phyloP scores from a whole-genome alignment of 2,329 filamentous ascomycete species.

The Penicillium sp. region DNA sequence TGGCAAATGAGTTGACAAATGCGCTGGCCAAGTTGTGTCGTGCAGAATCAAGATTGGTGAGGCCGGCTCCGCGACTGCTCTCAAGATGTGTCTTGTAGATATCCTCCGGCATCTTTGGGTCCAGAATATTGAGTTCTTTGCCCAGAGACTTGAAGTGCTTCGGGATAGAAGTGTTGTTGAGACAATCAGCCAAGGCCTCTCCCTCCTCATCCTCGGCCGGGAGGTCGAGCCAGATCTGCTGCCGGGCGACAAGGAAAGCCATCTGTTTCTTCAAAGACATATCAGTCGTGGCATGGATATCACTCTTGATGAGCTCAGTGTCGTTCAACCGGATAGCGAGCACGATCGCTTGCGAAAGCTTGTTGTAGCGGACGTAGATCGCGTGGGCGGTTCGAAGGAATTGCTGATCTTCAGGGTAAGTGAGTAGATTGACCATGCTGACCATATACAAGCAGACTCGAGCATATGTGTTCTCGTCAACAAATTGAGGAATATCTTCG shows the following conservation, averaged over 20 bases:
- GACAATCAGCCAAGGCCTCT: slow-evolving; percentile 72
- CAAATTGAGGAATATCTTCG: slow-evolving; percentile 79
- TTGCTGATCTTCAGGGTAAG: slow-evolving; percentile 93
- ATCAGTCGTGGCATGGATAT: slow-evolving; percentile 78
- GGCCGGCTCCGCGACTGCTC: slow-evolving; percentile 84
- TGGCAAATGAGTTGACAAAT: slow-evolving; percentile 96
- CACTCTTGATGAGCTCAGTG: slow-evolving; percentile 72
- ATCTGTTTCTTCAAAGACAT: slow-evolving; percentile 86
- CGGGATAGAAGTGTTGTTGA: slow-evolving; percentile 82
- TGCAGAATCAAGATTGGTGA: slow-evolving; percentile 93
- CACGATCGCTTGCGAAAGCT: slow-evolving; percentile 88
- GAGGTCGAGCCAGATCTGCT: slow-evolving; percentile 79
- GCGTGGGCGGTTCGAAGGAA: slow-evolving; percentile 90
- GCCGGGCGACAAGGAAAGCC: slow-evolving; percentile 85
- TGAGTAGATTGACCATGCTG: slow-evolving; percentile 96
- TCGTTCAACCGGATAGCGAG: slow-evolving; percentile 93
- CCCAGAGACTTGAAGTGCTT: slow-evolving; percentile 92
- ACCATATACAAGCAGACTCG: slow-evolving; percentile 97
- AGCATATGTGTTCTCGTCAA: slow-evolving; percentile 91
- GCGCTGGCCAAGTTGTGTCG: slow-evolving; percentile 92
- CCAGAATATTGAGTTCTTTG: slow-evolving; percentile 94
- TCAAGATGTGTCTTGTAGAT: slow-evolving; percentile 99
- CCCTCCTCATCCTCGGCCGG: slow-evolving; percentile 64
- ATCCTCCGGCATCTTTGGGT: slow-evolving; percentile 95
- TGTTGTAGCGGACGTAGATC: slow-evolving; percentile 91